These are phyloP conservation scores for Rehmannia glutinosa DNA, from an alignment of 257 asterid species.

Conservation along the genomic window DNA sequence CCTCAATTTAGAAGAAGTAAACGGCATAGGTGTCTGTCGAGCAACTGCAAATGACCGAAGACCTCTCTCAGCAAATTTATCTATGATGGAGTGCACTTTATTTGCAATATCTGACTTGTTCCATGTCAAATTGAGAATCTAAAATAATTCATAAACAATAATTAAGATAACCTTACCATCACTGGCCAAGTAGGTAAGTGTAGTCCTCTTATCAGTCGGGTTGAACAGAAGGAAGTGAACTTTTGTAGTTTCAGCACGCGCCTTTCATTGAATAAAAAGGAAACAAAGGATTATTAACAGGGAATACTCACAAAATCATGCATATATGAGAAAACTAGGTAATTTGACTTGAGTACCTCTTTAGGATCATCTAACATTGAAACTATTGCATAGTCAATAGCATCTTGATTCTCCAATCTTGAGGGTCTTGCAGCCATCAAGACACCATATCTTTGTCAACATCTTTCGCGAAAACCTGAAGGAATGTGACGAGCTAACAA, in stretches of 20 bases:
- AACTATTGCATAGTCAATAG: constrained; percentile 65
- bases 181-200: constrained; percentile 51
- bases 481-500: too few relatives aligned
- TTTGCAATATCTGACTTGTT: constrained; percentile 39
- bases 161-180: constrained; percentile 24
- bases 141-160: background rate
- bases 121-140: constrained; percentile 51
- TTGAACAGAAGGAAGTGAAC: constrained; percentile 73
- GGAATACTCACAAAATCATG: too few relatives aligned
- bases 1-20: too few relatives aligned
- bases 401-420: constrained; percentile 65
- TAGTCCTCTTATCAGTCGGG: constrained; percentile 70
- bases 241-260: constrained; percentile 66
- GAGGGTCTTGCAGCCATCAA: constrained; percentile 71
- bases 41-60: constrained; percentile 68
- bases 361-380: constrained; percentile 62
- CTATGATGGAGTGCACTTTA: constrained; percentile 48
- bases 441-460: constrained; percentile 50
- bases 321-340: too few relatives aligned
- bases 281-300: too few relatives aligned
- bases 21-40: constrained; percentile 27
- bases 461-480: constrained; percentile 43
- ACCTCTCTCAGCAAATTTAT: constrained; percentile 66
- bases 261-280: too few relatives aligned
- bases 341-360: too few relatives aligned